phyloP scores from a whole-genome alignment of 495 filamentous ascomycete species.

The Baudoinia panamericana region DNA sequence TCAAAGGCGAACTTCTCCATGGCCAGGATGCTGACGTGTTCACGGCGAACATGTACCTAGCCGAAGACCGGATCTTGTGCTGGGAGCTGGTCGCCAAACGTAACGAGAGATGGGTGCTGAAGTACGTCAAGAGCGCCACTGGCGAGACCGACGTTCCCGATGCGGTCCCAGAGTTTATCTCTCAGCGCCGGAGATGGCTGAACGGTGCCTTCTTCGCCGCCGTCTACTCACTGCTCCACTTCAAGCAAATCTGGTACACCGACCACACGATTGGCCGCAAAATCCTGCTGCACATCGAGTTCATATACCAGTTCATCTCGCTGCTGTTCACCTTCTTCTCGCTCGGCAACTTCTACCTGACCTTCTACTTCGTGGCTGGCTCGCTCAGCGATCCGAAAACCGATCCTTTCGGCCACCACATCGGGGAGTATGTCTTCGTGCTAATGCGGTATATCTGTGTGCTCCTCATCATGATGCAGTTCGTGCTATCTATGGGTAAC shows the following conservation, averaged over 20 bases:
- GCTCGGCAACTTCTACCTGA: conserved; percentile 94
- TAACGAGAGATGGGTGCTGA: conserved; percentile 89
- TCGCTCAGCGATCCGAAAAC: conserved; percentile 69
- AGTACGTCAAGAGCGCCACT: conserved; percentile 89
- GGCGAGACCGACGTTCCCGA: conserved; percentile 97
- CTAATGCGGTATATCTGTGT: conserved; percentile 74
- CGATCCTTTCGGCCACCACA: conserved; percentile 80
- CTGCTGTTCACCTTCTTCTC: conserved; percentile 96
- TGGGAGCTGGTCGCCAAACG: conserved; percentile 98
- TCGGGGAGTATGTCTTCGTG: conserved; percentile 73
- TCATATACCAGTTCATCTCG: conserved; percentile 84
- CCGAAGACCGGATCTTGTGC: conserved; percentile 96
- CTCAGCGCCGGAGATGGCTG: conserved; percentile 87
- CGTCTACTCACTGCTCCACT: conserved; percentile 93
- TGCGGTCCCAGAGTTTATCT: conserved; percentile 83
- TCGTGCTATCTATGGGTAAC: conserved; percentile 97
- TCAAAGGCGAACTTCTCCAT: conserved; percentile 95
- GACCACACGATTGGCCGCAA: conserved; percentile 86
- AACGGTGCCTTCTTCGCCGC: conserved; percentile 99
- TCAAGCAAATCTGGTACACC: conserved; percentile 82
- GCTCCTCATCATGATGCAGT: conserved; percentile 82
- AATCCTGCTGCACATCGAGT: conserved; percentile 85
- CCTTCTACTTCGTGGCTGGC: conserved; percentile 96
- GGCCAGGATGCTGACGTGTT: conserved; percentile 97
- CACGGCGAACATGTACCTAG: conserved; percentile 98